Evolutionary conservation across 257 asterid genomes (phyloP).

Genomic region (Nicotiana otophora): DNA sequence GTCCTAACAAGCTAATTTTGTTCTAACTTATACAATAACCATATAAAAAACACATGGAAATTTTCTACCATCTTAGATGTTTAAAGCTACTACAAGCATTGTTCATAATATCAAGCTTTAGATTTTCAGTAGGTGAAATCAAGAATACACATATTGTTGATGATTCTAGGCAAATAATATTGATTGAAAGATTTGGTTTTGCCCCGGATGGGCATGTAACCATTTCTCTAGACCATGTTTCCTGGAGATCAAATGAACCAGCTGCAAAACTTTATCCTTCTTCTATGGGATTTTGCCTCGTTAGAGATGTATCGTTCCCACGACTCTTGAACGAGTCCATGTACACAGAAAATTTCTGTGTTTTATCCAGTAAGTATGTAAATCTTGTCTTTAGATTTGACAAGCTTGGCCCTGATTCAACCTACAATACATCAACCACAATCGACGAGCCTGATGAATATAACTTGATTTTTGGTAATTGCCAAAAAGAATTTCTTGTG

Average conservation of each 20-base stretch:
- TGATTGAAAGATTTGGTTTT: conserved; percentile 24
- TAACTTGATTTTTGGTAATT: conserved; percentile 25
- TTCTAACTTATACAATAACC: neutral
- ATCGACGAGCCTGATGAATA: conserved; percentile 21
- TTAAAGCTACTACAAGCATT: neutral
- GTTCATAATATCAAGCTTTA: neutral
- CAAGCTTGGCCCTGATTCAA: conserved; percentile 16
- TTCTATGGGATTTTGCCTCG: conserved; percentile 30
- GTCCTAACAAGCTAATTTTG: neutral
- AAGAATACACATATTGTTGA: conserved; percentile 17
- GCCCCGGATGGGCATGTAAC: conserved; percentile 16
- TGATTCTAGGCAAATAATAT: conserved; percentile 26
- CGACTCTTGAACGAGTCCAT: conserved; percentile 23
- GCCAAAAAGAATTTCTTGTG: conserved; percentile 21
- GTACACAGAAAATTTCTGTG: conserved; percentile 22
- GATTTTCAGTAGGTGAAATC: conserved; percentile 19
- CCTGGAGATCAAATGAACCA: conserved; percentile 18
- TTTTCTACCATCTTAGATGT: neutral
- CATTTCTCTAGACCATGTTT: conserved; percentile 16
- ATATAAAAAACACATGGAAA: neutral
- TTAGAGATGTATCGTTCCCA: conserved; percentile 20
- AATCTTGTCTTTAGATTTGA: conserved; percentile 18
- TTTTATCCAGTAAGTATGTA: conserved; percentile 19
- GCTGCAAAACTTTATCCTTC: conserved; percentile 22
- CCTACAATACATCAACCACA: conserved; percentile 1